Conservation (phyloP, 495 filamentous ascomycete genomes). For the Penicillium turbatum region DNA sequence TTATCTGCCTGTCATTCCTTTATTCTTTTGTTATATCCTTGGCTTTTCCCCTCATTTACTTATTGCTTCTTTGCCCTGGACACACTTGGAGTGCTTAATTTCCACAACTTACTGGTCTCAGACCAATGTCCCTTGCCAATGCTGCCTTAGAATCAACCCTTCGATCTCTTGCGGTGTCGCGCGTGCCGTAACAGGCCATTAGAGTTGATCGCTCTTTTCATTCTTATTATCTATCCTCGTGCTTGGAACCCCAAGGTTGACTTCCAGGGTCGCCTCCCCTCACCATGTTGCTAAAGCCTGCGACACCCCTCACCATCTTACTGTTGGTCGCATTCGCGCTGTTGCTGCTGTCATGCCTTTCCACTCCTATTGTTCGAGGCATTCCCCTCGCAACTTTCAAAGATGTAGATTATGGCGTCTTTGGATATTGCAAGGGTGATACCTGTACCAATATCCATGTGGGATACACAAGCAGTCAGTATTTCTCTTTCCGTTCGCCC, state of each 20-base stretch:
- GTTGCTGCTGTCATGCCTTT: constrained; percentile 80
- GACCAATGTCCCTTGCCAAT: constrained; percentile 8
- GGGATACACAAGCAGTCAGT: constrained; percentile 83
- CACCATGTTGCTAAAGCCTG: constrained; percentile 71
- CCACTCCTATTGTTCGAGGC: constrained; percentile 82
- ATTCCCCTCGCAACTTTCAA: constrained; percentile 77
- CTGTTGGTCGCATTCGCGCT: constrained; percentile 82
- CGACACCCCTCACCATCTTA: constrained; percentile 84
- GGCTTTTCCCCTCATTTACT: constrained; percentile 16
- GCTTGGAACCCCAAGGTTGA: constrained; percentile 2
- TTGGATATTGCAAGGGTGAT: constrained; percentile 72
- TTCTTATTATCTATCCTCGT: neutral
- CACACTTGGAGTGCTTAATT: too few relatives aligned
- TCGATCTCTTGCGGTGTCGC: neutral
- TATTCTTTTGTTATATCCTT: constrained; percentile 1
- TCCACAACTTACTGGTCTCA: neutral
- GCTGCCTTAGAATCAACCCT: neutral
- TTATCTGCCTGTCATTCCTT: constrained; percentile 17
- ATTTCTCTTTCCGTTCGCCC: constrained; percentile 14
- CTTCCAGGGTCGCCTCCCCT: constrained; percentile 16
- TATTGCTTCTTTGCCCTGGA: neutral
- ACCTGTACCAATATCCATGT: constrained; percentile 70
- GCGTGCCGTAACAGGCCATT: neutral
- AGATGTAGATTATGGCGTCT: constrained; percentile 82
- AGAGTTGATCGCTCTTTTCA: neutral